Base-by-base conservation (phyloP, 139 green algal species). In the Astrephomene gubernaculifera region DNA sequence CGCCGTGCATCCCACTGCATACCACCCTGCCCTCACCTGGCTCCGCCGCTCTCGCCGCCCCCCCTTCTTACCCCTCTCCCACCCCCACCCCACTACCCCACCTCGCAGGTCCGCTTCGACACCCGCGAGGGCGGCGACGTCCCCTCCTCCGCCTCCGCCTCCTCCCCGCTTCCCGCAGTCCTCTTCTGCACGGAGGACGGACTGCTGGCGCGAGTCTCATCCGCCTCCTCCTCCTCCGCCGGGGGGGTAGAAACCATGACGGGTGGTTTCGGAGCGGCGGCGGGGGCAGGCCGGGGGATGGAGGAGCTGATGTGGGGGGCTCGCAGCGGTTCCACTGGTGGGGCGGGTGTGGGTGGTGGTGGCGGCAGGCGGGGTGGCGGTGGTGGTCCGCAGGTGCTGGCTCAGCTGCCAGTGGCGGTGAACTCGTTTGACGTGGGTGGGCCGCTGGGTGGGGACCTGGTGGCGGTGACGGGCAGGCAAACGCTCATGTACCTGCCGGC, bases 171-270 rank as follows among this genome's bases (percentile, higher is more conserved):
- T 27, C 88, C 88, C 0, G 53, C 83, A 4, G 74, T 93, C 52
- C 84, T 92, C 6, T 92, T 80, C 81, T 93, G 90, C 81, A 90
- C 88, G 1, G 70, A 86, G 25, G 88, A 87, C 71, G 90, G 90
- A 36, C 44, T 60, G 9, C 63, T 93, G 74, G 80, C 76, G 39
- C 61, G 64, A 22, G 52, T 57, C 29, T 72, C 64, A 31, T 57
- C 70, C 25, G 31, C 29, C 4, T 57, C 83, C 8, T 57, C 57
- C 21, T 12, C 54, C 14, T 39, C 33, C 33, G 41, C 22, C 1
- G 57, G 29, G 29, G 49, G 0, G 9, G n/a, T 65, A 21, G 54
- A 21, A 65, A 24, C 21, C 54, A 24, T 24, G n/a, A n/a, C 12
- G 22, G 12, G 29, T 65, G 12, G 8, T 4, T 38, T 19, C 22